Percentiles rank a stretch among this genome's conserved stretches.
Evolutionary conservation across 208 protist species (phyloP).

Genomic region (Wallacemonas sp.): DNA sequence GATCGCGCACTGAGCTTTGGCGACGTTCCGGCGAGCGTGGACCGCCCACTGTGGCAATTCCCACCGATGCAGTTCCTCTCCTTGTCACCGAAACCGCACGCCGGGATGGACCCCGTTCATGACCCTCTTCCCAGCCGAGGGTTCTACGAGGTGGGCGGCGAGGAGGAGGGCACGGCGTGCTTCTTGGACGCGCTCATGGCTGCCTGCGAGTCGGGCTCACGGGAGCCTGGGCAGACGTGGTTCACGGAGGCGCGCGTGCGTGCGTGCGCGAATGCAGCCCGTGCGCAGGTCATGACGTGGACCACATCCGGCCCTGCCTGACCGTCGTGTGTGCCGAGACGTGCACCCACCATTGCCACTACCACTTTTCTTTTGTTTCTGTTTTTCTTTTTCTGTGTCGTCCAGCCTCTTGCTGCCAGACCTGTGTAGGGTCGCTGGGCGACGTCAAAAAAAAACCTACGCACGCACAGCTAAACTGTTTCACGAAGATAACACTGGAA

Average conservation of each 20-base stretch:
- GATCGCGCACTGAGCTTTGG: constrained; percentile 38
- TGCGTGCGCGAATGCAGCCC: constrained; percentile 17
- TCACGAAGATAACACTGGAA: too few species aligned
- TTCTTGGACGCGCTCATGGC: constrained; percentile 40
- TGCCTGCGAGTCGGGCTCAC: too few species aligned
- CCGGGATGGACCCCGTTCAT: constrained; percentile 3
- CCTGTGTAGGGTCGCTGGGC: too few species aligned
- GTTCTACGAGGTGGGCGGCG: constrained; percentile 45
- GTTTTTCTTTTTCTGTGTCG: neutral
- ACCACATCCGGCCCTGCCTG: neutral
- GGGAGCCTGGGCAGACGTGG: constrained; percentile 21
- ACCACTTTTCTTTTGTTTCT: neutral
- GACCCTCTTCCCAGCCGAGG: neutral
- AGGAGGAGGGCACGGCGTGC: constrained; percentile 57
- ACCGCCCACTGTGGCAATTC: constrained; percentile 38
- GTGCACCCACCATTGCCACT: too few species aligned
- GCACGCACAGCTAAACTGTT: too few species aligned
- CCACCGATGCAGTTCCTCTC: constrained; percentile 57
- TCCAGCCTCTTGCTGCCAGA: too few species aligned
- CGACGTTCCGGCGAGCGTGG: constrained; percentile 49
- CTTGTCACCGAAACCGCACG: constrained; percentile 24
- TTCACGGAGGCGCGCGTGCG: constrained; percentile 24
- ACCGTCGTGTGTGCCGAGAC: neutral
- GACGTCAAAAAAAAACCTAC: too few species aligned
- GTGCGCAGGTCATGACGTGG: neutral